Evolutionary conservation across 2,329 filamentous ascomycete genomes (phyloP).

Genomic region (Diplodia intermedia): DNA sequence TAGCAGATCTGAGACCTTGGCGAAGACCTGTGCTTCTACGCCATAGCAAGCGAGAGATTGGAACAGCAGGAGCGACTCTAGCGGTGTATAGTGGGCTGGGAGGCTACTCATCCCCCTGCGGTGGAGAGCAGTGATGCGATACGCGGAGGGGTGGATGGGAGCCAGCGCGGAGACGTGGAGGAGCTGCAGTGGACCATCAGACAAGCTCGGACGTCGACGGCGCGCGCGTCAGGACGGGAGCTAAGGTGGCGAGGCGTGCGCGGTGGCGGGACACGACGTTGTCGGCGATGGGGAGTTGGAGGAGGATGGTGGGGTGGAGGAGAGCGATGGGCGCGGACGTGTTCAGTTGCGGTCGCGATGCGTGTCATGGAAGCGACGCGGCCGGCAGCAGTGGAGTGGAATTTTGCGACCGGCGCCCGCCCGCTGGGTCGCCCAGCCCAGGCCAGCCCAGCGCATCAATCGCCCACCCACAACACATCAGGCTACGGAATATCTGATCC

Average conservation of each 20-base stretch:
- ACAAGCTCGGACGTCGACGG: slow-evolving; percentile 26
- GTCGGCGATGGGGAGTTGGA: slow-evolving; percentile 18
- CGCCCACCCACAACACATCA: neutral
- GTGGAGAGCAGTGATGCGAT: slow-evolving; percentile 31
- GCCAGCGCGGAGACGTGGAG: slow-evolving; percentile 45
- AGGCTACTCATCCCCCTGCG: slow-evolving; percentile 62
- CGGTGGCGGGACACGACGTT: neutral
- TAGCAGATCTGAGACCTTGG: slow-evolving; percentile 75
- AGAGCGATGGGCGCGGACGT: slow-evolving; percentile 23
- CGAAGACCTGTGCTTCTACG: slow-evolving; percentile 70
- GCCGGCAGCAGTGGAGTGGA: slow-evolving; percentile 12
- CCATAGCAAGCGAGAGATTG: slow-evolving; percentile 76
- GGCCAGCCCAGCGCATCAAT: neutral
- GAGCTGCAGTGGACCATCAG: slow-evolving; percentile 36
- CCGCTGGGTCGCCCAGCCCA: slow-evolving; percentile 1
- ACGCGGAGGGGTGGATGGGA: slow-evolving; percentile 44
- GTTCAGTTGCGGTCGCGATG: slow-evolving; percentile 25
- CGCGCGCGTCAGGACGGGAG: slow-evolving; percentile 19
- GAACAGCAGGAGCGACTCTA: slow-evolving; percentile 86
- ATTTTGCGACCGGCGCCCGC: slow-evolving; percentile 24
- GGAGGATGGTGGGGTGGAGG: slow-evolving; percentile 22
- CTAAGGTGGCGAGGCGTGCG: neutral
- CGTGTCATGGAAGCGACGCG: slow-evolving; percentile 14
- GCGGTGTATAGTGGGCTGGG: slow-evolving; percentile 74
- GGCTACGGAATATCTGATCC: too few species aligned